Conservation (phyloP, 805 yeast species). For the Saccharomycopsis babjevae region DNA sequence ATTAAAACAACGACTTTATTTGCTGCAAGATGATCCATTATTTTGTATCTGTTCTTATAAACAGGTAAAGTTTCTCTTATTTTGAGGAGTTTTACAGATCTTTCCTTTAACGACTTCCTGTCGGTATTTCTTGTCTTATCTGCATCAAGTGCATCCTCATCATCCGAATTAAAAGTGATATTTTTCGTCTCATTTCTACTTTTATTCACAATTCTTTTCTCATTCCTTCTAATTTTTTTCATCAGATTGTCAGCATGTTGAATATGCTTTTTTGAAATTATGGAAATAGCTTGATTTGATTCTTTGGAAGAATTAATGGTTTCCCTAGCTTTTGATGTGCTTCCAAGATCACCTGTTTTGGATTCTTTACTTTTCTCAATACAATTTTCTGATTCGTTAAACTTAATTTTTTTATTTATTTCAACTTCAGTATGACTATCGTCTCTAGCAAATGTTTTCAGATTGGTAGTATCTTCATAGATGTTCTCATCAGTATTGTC, state of each 20-base stretch:
- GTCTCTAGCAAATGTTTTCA: neutral
- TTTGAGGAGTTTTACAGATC: constrained; percentile 36
- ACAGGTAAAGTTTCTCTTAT: constrained; percentile 62
- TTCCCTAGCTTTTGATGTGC: neutral
- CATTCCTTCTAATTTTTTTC: neutral
- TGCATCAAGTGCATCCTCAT: constrained; percentile 3
- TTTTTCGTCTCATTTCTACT: neutral
- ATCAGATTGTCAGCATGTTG: neutral
- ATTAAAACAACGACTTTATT: constrained; percentile 71
- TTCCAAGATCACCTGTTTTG: neutral
- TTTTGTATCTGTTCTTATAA: constrained; percentile 54
- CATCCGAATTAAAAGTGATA: constrained; percentile 9
- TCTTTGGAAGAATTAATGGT: neutral
- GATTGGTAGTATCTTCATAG: neutral
- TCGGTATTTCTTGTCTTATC: neutral
- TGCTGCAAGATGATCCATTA: constrained; percentile 41
- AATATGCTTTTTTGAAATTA: neutral
- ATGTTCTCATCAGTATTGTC: neutral
- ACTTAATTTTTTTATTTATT: neutral
- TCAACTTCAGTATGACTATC: too few relatives aligned
- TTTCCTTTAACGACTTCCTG: constrained; percentile 22
- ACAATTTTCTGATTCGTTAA: neutral
- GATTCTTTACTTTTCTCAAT: constrained; percentile 3
- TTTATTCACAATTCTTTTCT: neutral
- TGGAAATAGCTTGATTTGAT: neutral